Evolutionary conservation across 768 basidiomycete species (phyloP).

Genomic region (Tremella mesenterica): DNA sequence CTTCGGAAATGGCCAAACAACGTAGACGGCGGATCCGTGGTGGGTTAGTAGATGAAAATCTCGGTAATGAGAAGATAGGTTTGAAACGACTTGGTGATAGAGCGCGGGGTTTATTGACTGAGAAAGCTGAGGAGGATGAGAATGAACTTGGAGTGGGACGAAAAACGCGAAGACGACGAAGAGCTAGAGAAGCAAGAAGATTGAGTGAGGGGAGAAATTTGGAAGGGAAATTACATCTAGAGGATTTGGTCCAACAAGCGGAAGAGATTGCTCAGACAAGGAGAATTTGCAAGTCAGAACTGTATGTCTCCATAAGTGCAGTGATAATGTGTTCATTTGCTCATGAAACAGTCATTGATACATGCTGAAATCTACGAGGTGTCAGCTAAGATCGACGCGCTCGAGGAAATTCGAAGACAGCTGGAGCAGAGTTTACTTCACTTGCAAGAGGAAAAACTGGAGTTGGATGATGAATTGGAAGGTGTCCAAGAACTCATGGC

Average conservation of each 20-base stretch:
- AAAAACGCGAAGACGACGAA: conserved; percentile 43
- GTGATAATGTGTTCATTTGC: conserved; percentile 9
- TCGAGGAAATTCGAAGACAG: conserved; percentile 69
- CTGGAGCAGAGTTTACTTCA: conserved; percentile 74
- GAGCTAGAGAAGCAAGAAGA: conserved; percentile 46
- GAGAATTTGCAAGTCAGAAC: conserved; percentile 82
- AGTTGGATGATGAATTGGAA: conserved; percentile 90
- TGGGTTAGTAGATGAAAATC: conserved; percentile 40
- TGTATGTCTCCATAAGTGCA: conserved; percentile 49
- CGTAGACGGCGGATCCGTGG: conserved; percentile 66
- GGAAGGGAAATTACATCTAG: conserved; percentile 64
- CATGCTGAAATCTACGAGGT: conserved; percentile 82
- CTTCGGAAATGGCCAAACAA: conserved; percentile 67
- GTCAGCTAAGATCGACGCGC: conserved; percentile 73
- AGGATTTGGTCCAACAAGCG: conserved; percentile 74
- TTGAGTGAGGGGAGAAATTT: conserved; percentile 45
- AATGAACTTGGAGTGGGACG: conserved; percentile 49
- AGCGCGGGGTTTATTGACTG: conserved; percentile 63
- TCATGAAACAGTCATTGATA: conserved; percentile 60
- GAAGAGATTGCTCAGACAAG: conserved; percentile 79
- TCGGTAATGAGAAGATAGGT: conserved; percentile 63
- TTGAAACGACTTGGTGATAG: conserved; percentile 70
- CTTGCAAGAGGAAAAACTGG: conserved; percentile 88
- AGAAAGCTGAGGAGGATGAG: conserved; percentile 48
- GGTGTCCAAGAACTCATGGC: conserved; percentile 75